A percentile compares a stretch with the other conserved stretches of the same genome.
phyloP scores from a whole-genome alignment of 2,329 filamentous ascomycete species.

The Rhynchosporium graminicola region DNA sequence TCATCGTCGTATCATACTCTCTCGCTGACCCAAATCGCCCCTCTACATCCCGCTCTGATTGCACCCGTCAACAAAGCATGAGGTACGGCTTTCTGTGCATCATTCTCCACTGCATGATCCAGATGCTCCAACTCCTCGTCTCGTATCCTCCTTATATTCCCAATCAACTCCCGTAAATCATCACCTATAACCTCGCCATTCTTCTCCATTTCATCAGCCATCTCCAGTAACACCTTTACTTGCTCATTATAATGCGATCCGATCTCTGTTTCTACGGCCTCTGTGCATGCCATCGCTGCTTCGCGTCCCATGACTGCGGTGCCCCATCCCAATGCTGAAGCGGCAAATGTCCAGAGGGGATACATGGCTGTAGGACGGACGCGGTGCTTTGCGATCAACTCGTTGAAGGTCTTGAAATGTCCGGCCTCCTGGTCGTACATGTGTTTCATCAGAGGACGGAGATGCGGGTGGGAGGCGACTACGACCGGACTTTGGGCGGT shows the following conservation, averaged over 20 bases:
- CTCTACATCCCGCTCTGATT: conserved; percentile 86
- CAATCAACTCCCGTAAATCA: conserved; percentile 73
- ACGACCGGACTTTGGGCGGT: conserved; percentile 83
- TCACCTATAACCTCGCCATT: conserved; percentile 78
- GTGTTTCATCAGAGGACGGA: conserved; percentile 89
- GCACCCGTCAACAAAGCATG: conserved; percentile 86
- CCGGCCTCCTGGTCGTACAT: conserved; percentile 96
- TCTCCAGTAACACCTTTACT: conserved; percentile 77
- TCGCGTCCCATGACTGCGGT: conserved; percentile 88
- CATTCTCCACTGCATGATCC: conserved; percentile 91
- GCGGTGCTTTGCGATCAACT: conserved; percentile 78
- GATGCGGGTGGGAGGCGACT: conserved; percentile 76
- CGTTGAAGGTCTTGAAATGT: conserved; percentile 85
- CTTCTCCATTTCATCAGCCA: conserved; percentile 73
- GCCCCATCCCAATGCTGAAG: conserved; percentile 81
- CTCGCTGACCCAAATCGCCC: conserved; percentile 91
- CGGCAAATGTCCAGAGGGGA: conserved; percentile 81
- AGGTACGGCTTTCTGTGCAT: conserved; percentile 85
- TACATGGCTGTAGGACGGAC: conserved; percentile 92
- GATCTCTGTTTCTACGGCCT: conserved; percentile 98
- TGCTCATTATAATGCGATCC: conserved; percentile 94
- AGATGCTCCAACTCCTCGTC: conserved; percentile 97
- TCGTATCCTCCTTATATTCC: conserved; percentile 76
- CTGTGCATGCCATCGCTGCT: conserved; percentile 97
- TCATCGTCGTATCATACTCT: conserved; percentile 50